Percentiles rank a stretch among this genome's conserved stretches.
These are phyloP conservation scores for Pseudogymnoascus sp. DNA, from an alignment of 2,329 filamentous ascomycete genomes.

Conservation along the genomic window DNA sequence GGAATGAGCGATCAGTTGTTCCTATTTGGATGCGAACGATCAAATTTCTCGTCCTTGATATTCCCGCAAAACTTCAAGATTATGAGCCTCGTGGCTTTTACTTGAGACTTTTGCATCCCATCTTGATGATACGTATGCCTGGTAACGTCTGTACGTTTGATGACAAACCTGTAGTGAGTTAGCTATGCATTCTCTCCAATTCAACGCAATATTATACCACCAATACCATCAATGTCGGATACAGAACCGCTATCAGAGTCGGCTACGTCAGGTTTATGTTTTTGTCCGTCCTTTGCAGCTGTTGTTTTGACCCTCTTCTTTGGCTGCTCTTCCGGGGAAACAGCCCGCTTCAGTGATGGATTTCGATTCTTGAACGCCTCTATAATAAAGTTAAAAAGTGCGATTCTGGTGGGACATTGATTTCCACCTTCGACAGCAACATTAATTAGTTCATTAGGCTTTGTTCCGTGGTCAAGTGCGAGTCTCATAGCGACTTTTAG, in stretches of 20 bases:
- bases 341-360: not conserved
- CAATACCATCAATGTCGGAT: no score
- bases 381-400: not conserved
- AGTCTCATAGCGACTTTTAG: not conserved
- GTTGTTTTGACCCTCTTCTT: not conserved
- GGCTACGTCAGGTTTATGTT: no score
- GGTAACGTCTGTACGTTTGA: no score
- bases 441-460: not conserved
- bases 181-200: no score
- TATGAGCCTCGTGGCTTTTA: not conserved
- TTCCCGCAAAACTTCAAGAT: not conserved
- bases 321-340: not conserved
- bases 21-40: not conserved
- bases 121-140: no score
- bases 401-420: not conserved
- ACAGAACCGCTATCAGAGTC: no score
- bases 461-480: not conserved
- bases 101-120: no score
- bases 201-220: no score
- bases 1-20: not conserved
- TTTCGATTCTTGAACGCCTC: not conserved
- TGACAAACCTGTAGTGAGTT: no score
- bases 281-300: no score
- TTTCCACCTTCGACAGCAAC: not conserved
- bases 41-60: not conserved